Conservation (phyloP, 352 stramenopile species). For the Pythium plurisporium region DNA sequence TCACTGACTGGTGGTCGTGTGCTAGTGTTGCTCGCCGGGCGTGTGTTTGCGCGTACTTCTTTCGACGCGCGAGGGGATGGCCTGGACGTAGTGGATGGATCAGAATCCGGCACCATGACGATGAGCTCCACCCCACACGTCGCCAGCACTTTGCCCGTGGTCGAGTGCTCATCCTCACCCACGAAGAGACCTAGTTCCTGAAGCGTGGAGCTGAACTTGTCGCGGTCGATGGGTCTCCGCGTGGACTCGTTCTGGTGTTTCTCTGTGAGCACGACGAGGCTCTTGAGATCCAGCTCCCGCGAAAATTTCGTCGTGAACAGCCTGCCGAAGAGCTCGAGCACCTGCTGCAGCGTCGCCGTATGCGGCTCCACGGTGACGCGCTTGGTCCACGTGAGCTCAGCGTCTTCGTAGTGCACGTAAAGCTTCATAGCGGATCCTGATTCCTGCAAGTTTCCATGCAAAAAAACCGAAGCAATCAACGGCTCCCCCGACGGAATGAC, state of each 20-base stretch:
- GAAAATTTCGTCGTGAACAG: conserved; percentile 44
- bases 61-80: neutral
- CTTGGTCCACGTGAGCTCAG: conserved; percentile 40
- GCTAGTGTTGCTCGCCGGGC: neutral
- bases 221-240: conserved; percentile 8
- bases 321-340: conserved; percentile 34
- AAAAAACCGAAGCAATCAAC: conserved; percentile 1
- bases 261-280: conserved; percentile 43
- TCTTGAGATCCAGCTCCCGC: conserved; percentile 21
- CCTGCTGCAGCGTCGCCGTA: conserved; percentile 32
- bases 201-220: conserved; percentile 13
- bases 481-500: neutral
- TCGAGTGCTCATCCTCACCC: neutral
- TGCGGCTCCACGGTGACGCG: conserved; percentile 31
- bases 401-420: conserved; percentile 65
- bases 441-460: neutral
- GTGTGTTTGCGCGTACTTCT: neutral
- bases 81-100: too few relatives aligned
- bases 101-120: too few relatives aligned
- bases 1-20: neutral
- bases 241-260: conserved; percentile 31
- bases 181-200: conserved; percentile 8
- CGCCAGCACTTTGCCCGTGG: neutral
- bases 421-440: conserved; percentile 29
- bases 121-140: conserved; percentile 22